Evolutionary conservation across 2,329 filamentous ascomycete genomes (phyloP).

Genomic region (Fusarium clavum): DNA sequence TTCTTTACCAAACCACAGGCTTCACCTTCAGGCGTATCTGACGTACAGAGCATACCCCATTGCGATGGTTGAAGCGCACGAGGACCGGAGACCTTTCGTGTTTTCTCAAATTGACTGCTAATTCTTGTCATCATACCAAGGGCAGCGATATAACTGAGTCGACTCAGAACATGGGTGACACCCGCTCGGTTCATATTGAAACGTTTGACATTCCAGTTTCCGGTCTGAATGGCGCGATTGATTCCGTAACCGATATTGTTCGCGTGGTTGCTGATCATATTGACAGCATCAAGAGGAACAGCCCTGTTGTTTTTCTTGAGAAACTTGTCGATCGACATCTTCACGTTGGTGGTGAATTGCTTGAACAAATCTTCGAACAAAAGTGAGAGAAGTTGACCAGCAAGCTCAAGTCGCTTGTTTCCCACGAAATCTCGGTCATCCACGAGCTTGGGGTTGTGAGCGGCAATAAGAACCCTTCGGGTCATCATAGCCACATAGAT

Average conservation of each 20-base stretch:
- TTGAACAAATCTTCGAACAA: constrained; percentile 99
- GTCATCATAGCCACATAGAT: constrained; percentile 98
- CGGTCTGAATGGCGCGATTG: constrained; percentile 95
- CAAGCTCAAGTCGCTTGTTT: constrained; percentile 95
- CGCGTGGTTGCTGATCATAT: constrained; percentile 85
- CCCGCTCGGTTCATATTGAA: constrained; percentile 99
- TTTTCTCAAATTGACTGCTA: constrained; percentile 98
- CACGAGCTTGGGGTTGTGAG: constrained; percentile 87
- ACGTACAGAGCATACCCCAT: constrained; percentile 97
- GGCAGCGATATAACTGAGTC: constrained; percentile 94
- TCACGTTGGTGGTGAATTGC: constrained; percentile 88
- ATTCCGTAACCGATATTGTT: constrained; percentile 91
- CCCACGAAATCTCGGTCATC: constrained; percentile 98
- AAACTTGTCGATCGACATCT: constrained; percentile 94
- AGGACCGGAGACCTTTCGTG: constrained; percentile 93
- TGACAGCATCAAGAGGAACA: constrained; percentile 86
- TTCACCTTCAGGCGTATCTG: constrained; percentile 98
- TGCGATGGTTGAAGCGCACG: constrained; percentile 96
- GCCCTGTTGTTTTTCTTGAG: constrained; percentile 93
- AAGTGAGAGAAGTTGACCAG: constrained; percentile 91
- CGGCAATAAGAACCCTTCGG: constrained; percentile 93
- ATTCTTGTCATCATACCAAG: constrained; percentile 99
- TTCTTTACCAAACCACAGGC: constrained; percentile 99
- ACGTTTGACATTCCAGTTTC: constrained; percentile 97
- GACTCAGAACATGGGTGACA: constrained; percentile 94